Evolutionary conservation across 2,329 filamentous ascomycete species (phyloP).

Genomic region (Coniochaeta sp.): DNA sequence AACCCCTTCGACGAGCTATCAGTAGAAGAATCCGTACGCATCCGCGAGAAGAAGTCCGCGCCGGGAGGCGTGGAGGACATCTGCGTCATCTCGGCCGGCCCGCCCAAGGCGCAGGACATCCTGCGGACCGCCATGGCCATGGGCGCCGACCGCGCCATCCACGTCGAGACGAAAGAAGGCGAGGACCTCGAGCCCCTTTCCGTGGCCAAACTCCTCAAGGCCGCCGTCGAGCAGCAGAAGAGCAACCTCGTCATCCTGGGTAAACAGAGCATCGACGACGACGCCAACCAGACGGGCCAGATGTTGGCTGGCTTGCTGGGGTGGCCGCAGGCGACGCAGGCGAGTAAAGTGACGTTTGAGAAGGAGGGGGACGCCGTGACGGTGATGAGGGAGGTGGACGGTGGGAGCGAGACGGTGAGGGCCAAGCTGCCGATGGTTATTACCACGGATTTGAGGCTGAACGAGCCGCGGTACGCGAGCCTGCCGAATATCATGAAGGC

Average conservation of each 20-base stretch:
- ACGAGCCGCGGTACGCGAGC: slow-evolving; percentile 91
- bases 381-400: slow-evolving; percentile 90
- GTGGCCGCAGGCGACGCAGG: slow-evolving; percentile 94
- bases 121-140: slow-evolving; percentile 97
- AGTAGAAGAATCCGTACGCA: slow-evolving; percentile 89
- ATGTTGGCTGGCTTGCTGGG: slow-evolving; percentile 91
- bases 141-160: slow-evolving; percentile 88
- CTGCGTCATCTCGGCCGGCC: slow-evolving; percentile 80
- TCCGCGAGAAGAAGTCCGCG: slow-evolving; percentile 77
- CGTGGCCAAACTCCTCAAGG: slow-evolving; percentile 84
- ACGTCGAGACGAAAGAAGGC: slow-evolving; percentile 72
- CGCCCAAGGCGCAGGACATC: slow-evolving; percentile 78
- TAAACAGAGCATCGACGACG: slow-evolving; percentile 98
- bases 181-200: slow-evolving; percentile 78
- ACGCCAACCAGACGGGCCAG: slow-evolving; percentile 91
- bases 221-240: slow-evolving; percentile 75
- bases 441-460: slow-evolving; percentile 89
- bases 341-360: slow-evolving; percentile 72
- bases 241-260: slow-evolving; percentile 89
- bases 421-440: slow-evolving; percentile 87
- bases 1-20: slow-evolving; percentile 99
- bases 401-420: slow-evolving; percentile 82
- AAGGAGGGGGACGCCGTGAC: slow-evolving; percentile 57
- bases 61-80: slow-evolving; percentile 81
- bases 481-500: slow-evolving; percentile 99